A percentile compares a stretch with the other conserved stretches of the same genome.
Evolutionary conservation across 2,329 filamentous ascomycete genomes (phyloP).

Genomic region (Boeremia lycopersici): DNA sequence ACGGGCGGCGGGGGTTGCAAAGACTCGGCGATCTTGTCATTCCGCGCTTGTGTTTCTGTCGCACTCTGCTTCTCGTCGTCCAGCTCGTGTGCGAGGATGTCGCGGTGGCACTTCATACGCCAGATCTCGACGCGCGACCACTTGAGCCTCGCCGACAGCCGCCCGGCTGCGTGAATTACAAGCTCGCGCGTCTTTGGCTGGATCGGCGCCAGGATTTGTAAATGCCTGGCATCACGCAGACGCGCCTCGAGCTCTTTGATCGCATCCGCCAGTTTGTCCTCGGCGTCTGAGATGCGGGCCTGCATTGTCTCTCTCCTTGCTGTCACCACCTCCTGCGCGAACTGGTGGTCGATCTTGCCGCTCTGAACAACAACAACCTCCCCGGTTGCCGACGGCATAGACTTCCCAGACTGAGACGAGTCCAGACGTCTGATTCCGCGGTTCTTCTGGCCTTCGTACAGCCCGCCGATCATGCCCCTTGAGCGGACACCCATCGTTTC

Average conservation of each 20-base stretch:
- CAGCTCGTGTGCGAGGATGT: constrained; percentile 83
- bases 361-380: constrained; percentile 76
- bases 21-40: constrained; percentile 32
- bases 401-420: constrained; percentile 58
- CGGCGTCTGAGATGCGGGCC: constrained; percentile 80
- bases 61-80: constrained; percentile 70
- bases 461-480: constrained; percentile 81
- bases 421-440: constrained; percentile 75
- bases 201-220: constrained; percentile 87
- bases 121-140: constrained; percentile 96
- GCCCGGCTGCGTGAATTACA: constrained; percentile 81
- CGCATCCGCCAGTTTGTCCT: constrained; percentile 74
- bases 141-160: constrained; percentile 85
- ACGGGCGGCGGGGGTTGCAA: constrained; percentile 31
- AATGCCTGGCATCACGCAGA: constrained; percentile 85
- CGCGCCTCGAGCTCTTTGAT: constrained; percentile 83
- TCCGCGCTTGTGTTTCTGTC: constrained; percentile 33
- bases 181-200: constrained; percentile 88
- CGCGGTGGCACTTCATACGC: constrained; percentile 86
- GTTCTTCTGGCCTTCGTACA: constrained; percentile 80
- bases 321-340: constrained; percentile 83
- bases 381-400: constrained; percentile 73
- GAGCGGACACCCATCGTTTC: constrained; percentile 89
- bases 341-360: constrained; percentile 76
- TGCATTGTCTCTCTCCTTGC: constrained; percentile 83